Evolutionary conservation across 129 eudicot genomes (phyloP), one percentile per base, ranked within the genome.

Genomic region (Silybum marianum): DNA sequence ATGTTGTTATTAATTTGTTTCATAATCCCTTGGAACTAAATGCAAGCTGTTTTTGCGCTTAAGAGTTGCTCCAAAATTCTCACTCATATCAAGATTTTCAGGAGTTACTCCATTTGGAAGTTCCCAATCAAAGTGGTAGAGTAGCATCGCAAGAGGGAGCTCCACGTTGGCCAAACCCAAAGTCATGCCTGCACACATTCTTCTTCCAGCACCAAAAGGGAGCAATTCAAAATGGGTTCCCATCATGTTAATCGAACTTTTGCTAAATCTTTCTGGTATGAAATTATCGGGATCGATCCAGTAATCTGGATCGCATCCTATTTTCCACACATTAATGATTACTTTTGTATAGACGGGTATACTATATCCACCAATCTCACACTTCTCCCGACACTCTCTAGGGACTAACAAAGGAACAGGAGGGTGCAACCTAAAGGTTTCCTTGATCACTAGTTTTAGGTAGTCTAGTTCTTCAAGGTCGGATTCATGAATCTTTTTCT

Each of bases 121-220:
- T 69, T 83, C 30, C 86, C 86, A 77, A 60, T 83, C 65, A 65
- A 76, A 83, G 19, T 77, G 86, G 60, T 83, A 83, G 58, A 83
- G 78, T n/a, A 83, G 63, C 51, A 46, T 67, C 13, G 82, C 82
- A 46, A 83, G 73, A 40, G 81, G 73, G 65, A 65, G 73, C 63
- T 77, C 77, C 6, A 70, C 34, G 60, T 79, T 71, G 18, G 76
- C 83, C 58, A 79, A 25, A 19, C 83, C 83, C 60, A 79, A 25
- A 4, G 34, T 2, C 30, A 69, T n/a, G 7, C 83, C 77, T 1
- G 70, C 36, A 32, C 82, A 79, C 32, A 51, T 71, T 48, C 83
- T 79, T 51, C 86, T 70, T 72, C 82, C 82, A 7, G 86, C 78
- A 38, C 86, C 78, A 26, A 82, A 82, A 6, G 81, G 85, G 22